Percentiles rank a stretch among this genome's conserved stretches.
Evolutionary conservation across 2,329 filamentous ascomycete genomes (phyloP).

Genomic region (Leptodontidium sp.): DNA sequence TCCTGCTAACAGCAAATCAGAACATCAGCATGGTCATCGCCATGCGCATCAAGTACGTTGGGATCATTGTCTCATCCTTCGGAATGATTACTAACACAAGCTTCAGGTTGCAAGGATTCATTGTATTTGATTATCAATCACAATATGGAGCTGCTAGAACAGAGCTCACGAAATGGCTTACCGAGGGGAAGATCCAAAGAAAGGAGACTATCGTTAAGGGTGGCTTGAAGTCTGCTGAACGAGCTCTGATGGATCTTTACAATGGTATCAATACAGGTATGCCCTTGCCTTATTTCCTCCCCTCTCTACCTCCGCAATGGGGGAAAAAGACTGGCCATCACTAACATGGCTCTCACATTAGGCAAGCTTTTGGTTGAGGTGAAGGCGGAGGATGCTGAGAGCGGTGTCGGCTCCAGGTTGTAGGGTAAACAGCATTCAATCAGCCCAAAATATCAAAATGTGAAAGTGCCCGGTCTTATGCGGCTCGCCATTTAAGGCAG

Average conservation of each 20-base stretch:
- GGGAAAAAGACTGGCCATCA: background rate
- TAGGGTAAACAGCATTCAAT: background rate
- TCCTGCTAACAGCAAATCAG: slow-evolving; percentile 41
- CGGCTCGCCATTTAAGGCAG: too few relatives aligned
- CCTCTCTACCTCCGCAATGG: background rate
- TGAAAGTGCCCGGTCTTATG: too few relatives aligned
- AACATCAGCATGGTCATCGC: slow-evolving; percentile 61
- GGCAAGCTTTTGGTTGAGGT: slow-evolving; percentile 65
- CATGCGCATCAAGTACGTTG: slow-evolving; percentile 58
- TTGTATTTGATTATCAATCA: slow-evolving; percentile 72
- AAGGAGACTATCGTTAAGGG: slow-evolving; percentile 76
- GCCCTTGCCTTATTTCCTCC: slow-evolving; percentile 12
- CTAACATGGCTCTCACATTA: slow-evolving; percentile 20
- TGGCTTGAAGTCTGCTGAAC: slow-evolving; percentile 70
- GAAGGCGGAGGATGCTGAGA: slow-evolving; percentile 47
- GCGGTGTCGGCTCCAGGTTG: slow-evolving; percentile 19
- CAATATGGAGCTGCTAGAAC: slow-evolving; percentile 65
- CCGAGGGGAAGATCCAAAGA: slow-evolving; percentile 74
- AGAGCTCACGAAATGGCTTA: slow-evolving; percentile 72
- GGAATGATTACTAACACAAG: background rate
- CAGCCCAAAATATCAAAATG: too few relatives aligned
- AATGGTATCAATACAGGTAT: slow-evolving; percentile 74
- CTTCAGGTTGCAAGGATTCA: slow-evolving; percentile 71
- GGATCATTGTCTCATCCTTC: too few relatives aligned
- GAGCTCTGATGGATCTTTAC: slow-evolving; percentile 70